phyloP scores from a whole-genome alignment of 148 eudicot genomes.

The Fallopia convolvulus region DNA sequence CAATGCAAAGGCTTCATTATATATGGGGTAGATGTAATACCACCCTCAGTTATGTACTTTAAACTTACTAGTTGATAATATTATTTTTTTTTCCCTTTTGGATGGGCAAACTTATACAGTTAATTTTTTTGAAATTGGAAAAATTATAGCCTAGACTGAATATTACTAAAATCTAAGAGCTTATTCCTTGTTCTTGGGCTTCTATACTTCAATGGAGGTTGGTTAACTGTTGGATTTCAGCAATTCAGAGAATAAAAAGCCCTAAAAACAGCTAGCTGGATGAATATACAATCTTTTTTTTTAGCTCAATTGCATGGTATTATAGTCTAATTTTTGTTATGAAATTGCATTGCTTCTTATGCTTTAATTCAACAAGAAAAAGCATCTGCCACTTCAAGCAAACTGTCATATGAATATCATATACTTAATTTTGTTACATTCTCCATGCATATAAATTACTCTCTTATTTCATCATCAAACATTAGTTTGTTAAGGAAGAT shows the following conservation, averaged over 20 bases:
- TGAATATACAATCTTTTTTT: neutral
- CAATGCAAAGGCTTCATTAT: constrained; percentile 18
- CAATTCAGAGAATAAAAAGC: no score
- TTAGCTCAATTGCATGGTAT: neutral
- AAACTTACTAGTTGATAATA: neutral
- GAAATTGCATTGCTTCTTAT: neutral
- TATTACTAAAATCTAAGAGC: no score
- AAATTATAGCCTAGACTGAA: neutral
- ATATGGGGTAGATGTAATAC: neutral
- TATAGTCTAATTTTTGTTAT: neutral
- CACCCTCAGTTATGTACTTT: neutral
- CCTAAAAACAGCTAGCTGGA: no score
- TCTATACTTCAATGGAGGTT: no score
- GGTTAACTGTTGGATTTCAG: no score
- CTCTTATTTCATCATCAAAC: constrained; percentile 3
- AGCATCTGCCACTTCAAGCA: neutral
- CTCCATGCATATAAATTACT: neutral
- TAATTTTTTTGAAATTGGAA: neutral
- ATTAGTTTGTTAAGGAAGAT: constrained; percentile 45
- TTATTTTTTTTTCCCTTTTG: neutral
- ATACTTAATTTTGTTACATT: neutral
- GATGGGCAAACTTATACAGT: neutral
- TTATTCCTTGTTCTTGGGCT: no score
- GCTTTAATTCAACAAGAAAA: neutral
- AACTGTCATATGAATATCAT: neutral